Base-by-base conservation (phyloP, 371 early-diverging fungal species). In the Mucor irregularis region DNA sequence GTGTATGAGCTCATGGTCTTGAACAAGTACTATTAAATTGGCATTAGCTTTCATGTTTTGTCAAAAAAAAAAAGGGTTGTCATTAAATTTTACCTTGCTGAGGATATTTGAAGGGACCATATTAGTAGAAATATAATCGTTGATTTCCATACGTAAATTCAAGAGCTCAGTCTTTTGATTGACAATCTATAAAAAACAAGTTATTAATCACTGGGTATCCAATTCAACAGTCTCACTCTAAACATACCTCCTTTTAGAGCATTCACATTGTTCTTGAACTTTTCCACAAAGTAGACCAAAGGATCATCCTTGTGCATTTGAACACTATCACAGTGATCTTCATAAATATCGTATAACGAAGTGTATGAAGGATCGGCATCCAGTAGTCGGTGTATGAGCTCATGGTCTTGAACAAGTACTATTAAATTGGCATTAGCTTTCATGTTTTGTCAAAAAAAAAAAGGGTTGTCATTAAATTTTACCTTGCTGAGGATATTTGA, bases 351-450 rank as follows among this genome's bases (percentile, higher is more conserved):
- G 56, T 94, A 87, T 16, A 96, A 64, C 0, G 94, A 85, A 17
- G 85, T 81, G 53, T 93, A 88, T n/a, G 91, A 87, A 2, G 91
- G 85, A 63, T 96, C 95, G 62, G 82, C 67, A 87, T 85, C 95
- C 96, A 99, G 49, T 92, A 86, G 54, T 96, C 96, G 17, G 87
- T 80, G 61, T 89, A 90, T 4, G 92, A 84, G 6, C 75, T 75
- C 82, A 95, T 83, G 16, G 80, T 76, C 17, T 58, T 58, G 24
- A 58, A 58, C 14, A 50, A 39, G 26, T 51, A 48, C 49, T 49
- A 38, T 9, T 21, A 24, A 21, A 35, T 22, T 22, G 3, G 13
- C 11, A n/a, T 42, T 21, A 39, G 21, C 21, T 7, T 19, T 13
- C 14, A 11, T 10, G 4, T 24, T 24, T 42, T 42, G 21, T 24